Base-by-base conservation (phyloP, 179 eudicot genomes). In the Camellia oleifera region DNA sequence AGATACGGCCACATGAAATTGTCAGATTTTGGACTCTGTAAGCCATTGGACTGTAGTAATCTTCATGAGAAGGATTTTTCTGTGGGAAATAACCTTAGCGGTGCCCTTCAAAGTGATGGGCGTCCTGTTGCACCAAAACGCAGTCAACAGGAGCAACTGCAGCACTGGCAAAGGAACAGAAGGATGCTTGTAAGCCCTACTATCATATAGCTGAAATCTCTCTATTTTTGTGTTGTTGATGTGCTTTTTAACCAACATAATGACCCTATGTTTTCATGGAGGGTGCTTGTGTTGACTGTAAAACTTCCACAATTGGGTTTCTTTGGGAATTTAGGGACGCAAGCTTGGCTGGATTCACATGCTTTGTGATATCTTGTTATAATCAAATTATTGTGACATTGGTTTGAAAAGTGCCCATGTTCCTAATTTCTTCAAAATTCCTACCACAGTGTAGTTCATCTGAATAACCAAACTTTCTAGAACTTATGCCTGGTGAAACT, bases 1-100 rank as follows among this genome's bases (percentile, higher is more conserved):
- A 84, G 83, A 88, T 54, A 83, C 85, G 97, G 97, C 72, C 97
- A 93, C 86, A 90, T 93, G 97, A 93, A 91, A 83, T 78, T 93
- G 81, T 93, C 97, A 74, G 97, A 93, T 88, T 93, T 93, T 85
- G 97, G 97, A 75, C 83, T 93, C 70, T 93, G 97, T 85, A 93
- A 93, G 83, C 97, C 97, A 63, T 70, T 93, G 80, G 97, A 93
- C 81, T 93, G 95, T 85, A 86, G 89, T 69, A 87, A 85, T 77
- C 92, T 93, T 80, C 92, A 93, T 13, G 95, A 93, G 83, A 91
- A 89, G 81, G 95, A 93, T 87, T 93, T 91, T 57, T 76, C 92
- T 63, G 87, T 57, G 46, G 91, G 84, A 50, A 88, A 84, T 69
- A 90, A 80, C 78, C 76, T 83, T 53, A 91, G 95, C 79, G 97